A percentile compares a stretch with the other conserved stretches of the same genome.
phyloP scores from a whole-genome alignment of 768 basidiomycete species.

The Lactarius pseudohatsudake region DNA sequence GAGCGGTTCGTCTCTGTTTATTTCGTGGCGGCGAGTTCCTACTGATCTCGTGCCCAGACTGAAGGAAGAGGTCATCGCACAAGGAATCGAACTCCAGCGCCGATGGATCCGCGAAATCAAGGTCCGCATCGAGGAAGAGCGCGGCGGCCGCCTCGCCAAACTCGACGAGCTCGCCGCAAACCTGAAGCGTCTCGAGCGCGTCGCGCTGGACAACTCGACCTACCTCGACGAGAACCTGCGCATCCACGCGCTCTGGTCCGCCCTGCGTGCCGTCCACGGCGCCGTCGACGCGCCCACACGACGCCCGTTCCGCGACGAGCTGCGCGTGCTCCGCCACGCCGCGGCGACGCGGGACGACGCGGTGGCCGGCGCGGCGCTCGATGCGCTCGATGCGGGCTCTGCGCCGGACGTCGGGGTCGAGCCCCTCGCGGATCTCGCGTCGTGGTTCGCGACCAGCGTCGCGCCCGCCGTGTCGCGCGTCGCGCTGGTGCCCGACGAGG shows the following conservation, averaged over 20 bases:
- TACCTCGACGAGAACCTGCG: slow-evolving; percentile 94
- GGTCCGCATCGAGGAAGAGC: slow-evolving; percentile 92
- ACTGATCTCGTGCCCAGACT: slow-evolving; percentile 49
- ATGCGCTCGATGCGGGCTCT: slow-evolving; percentile 65
- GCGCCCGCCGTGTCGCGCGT: slow-evolving; percentile 82
- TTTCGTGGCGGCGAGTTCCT: neutral
- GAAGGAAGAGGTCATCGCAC: slow-evolving; percentile 91
- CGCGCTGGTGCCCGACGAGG: slow-evolving; percentile 88
- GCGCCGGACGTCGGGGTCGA: slow-evolving; percentile 82
- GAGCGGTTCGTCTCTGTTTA: slow-evolving; percentile 63
- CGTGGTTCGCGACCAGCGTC: slow-evolving; percentile 88
- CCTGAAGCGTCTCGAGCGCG: slow-evolving; percentile 86
- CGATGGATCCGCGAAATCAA: slow-evolving; percentile 97
- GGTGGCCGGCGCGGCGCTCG: slow-evolving; percentile 63
- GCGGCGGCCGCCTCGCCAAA: slow-evolving; percentile 91
- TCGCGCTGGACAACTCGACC: slow-evolving; percentile 86
- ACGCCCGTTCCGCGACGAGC: slow-evolving; percentile 86
- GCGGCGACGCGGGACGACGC: slow-evolving; percentile 70
- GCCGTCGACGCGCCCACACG: slow-evolving; percentile 64
- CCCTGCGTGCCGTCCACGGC: slow-evolving; percentile 75
- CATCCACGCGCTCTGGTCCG: slow-evolving; percentile 89
- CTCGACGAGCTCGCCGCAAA: slow-evolving; percentile 90
- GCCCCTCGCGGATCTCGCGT: slow-evolving; percentile 82
- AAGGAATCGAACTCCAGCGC: slow-evolving; percentile 96
- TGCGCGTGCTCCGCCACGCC: slow-evolving; percentile 77